Evolutionary conservation across 2,329 filamentous ascomycete genomes (phyloP), one percentile per base, ranked within the genome.

Genomic region (Xylariaceae sp.): DNA sequence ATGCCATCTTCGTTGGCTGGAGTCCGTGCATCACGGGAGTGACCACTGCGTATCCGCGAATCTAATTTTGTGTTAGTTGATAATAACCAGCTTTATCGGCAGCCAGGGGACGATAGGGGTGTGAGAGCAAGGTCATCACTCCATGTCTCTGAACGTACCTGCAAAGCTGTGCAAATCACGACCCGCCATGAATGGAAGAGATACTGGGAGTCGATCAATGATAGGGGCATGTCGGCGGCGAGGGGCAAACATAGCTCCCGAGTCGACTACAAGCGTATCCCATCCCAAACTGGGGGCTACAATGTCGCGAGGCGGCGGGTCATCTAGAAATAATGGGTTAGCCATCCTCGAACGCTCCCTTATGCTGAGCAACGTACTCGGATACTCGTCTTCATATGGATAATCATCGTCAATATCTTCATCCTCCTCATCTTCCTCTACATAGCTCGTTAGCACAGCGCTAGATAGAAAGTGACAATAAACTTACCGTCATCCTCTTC

Each of bases 1-100:
- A 86, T 81, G 2, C 91, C 92, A 71, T 97, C 92, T 64, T 96
- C 91, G 39, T 82, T 80, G 34, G 80, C 80, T 58, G 82, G 80
- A 55, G 82, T 76, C 37, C 82, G 77, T 17, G 76, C 77, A 51
- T 79, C 79, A 56, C 81, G 73, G 58, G 84, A 79, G 67, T 85
- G 81, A 6, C 77, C 74, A 62, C 79, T 75, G 65, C 83, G 78
- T 74, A 77, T 69, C 56, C 74, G 72, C 68, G 72, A 60, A 64
- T 69, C 69, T 71, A 60, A 49, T 54, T 52, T 44, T 11, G 4
- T 23, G 53, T 75, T 69, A 77, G 70, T 53, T 7, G 6, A 15
- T 15, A n/a, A n/a, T 6, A 48, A 3, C 11, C 55, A 51, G 37
- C 45, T 17, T 7, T 11, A 9, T 18, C 1, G 2, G 11, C 44